These are phyloP conservation scores for Pyracantha coccinea DNA, from an alignment of 331 rosid genomes.

Conservation along the genomic window DNA sequence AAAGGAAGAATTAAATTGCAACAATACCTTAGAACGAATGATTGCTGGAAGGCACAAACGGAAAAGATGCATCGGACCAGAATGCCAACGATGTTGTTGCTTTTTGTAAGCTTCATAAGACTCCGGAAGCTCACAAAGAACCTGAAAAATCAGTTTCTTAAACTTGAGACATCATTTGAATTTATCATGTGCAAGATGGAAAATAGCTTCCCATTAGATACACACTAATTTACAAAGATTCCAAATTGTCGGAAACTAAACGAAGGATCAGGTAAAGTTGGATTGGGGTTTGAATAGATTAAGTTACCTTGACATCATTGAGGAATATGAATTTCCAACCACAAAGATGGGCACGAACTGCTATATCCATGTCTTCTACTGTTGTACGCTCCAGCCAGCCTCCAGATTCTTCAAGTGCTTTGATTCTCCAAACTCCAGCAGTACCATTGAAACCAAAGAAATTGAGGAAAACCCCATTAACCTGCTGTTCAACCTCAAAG, in stretches of 20 bases:
- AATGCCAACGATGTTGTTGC: constrained; percentile 57
- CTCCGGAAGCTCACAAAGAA: constrained; percentile 57
- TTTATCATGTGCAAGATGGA: neutral
- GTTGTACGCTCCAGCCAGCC: constrained; percentile 67
- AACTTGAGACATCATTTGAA: neutral
- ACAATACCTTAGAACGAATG: constrained; percentile 2
- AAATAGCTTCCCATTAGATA: neutral
- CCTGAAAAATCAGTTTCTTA: constrained; percentile 23
- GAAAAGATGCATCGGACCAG: constrained; percentile 59
- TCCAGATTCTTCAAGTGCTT: constrained; percentile 56
- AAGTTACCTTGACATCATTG: constrained; percentile 52
- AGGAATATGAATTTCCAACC: constrained; percentile 58
- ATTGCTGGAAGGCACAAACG: constrained; percentile 47
- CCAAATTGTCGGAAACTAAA: neutral
- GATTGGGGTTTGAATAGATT: neutral
- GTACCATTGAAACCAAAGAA: constrained; percentile 62
- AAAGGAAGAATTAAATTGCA: neutral
- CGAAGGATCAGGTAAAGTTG: neutral
- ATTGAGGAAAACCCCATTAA: constrained; percentile 47
- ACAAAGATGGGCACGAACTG: constrained; percentile 52
- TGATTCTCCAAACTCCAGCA: constrained; percentile 63
- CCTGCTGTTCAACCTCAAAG: constrained; percentile 63
- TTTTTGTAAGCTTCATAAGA: constrained; percentile 53
- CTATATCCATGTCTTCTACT: constrained; percentile 62
- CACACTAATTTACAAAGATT: neutral